Evolutionary conservation across 176 grass and related monocot species (phyloP), one percentile per base, ranked within the genome.

Genomic region (Phragmites australis): DNA sequence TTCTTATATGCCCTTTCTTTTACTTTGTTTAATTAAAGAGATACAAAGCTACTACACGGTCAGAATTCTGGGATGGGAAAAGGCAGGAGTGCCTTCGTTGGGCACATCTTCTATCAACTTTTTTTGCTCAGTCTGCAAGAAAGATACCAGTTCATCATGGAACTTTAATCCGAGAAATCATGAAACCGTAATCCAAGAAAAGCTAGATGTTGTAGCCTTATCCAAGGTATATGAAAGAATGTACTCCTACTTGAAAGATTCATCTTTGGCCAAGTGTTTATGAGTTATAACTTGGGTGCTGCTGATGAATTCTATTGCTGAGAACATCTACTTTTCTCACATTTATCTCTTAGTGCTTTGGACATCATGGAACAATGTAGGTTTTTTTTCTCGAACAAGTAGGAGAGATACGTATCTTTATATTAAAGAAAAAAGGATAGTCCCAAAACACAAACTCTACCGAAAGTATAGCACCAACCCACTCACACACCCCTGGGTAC

Each of bases 91-190:
- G 75, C 54, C 62, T 87, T 79, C 80, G 8, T 10, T 87, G 88
- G 88, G 62, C 18, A 10, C 80, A 84, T 54, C 55, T 79, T 80
- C 6, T 75, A 46, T 69, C 68, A 41, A 9, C 12, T 79, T 87
- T 87, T 75, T 56, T 90, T 71, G 55, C 75, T 87, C 88, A 64
- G 6, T 90, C 84, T 31, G 57, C 80, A 56, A 64, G 27, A 27
- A 78, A 53, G 26, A 78, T 90, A 74, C n/a, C n/a, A n/a, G n/a
- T n/a, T n/a, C n/a, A n/a, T n/a, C n/a, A n/a, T n/a, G 80, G 80
- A 85, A 78, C 56, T 21, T 82, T n/a, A n/a, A n/a, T n/a, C n/a
- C n/a, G n/a, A n/a, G n/a, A n/a, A n/a, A 26, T 67, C 65, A 67
- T 71, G 68, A 45, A 49, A 12, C 23, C 4, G 55, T 60, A 43